Conservation (phyloP, 2,329 filamentous ascomycete genomes). For the Emmonsiellopsis sp. region DNA sequence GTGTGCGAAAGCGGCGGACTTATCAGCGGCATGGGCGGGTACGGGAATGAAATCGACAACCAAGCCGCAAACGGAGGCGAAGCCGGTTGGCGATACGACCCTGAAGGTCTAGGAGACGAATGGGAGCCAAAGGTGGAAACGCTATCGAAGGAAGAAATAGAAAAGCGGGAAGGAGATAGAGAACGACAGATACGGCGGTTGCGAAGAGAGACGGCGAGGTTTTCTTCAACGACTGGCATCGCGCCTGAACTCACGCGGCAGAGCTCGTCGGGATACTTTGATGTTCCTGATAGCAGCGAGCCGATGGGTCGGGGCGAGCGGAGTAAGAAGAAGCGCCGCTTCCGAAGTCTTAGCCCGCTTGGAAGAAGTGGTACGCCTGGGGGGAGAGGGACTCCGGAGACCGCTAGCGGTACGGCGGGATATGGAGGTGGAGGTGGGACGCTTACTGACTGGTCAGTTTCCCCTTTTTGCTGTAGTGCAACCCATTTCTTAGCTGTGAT, state of each 20-base stretch:
- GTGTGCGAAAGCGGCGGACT: constrained; percentile 85
- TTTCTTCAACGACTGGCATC: constrained; percentile 78
- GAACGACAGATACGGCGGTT: constrained; percentile 82
- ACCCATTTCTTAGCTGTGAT: too few relatives aligned
- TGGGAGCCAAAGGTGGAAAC: constrained; percentile 77
- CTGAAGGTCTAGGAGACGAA: constrained; percentile 73
- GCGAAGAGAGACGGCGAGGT: constrained; percentile 81
- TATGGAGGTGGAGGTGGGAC: constrained; percentile 50
- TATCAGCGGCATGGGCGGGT: constrained; percentile 61
- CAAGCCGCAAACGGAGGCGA: constrained; percentile 74
- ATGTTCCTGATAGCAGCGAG: constrained; percentile 54
- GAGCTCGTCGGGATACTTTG: constrained; percentile 48
- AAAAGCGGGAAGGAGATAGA: constrained; percentile 88
- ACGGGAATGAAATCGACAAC: constrained; percentile 69
- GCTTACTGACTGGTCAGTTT: constrained; percentile 51
- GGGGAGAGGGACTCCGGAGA: constrained; percentile 64
- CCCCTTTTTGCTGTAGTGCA: constrained; percentile 5
- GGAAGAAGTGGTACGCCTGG: constrained; percentile 60
- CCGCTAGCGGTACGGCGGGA: constrained; percentile 60
- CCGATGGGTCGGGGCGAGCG: constrained; percentile 85
- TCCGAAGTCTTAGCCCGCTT: constrained; percentile 78
- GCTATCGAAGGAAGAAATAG: constrained; percentile 90
- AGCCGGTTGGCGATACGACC: constrained; percentile 92
- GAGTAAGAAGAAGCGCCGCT: constrained; percentile 89
- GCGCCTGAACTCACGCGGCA: constrained; percentile 59